Evolutionary conservation across 2,329 filamentous ascomycete species (phyloP), one percentile per base, ranked within the genome.

Genomic region (Alternaria angustiovoidea): DNA sequence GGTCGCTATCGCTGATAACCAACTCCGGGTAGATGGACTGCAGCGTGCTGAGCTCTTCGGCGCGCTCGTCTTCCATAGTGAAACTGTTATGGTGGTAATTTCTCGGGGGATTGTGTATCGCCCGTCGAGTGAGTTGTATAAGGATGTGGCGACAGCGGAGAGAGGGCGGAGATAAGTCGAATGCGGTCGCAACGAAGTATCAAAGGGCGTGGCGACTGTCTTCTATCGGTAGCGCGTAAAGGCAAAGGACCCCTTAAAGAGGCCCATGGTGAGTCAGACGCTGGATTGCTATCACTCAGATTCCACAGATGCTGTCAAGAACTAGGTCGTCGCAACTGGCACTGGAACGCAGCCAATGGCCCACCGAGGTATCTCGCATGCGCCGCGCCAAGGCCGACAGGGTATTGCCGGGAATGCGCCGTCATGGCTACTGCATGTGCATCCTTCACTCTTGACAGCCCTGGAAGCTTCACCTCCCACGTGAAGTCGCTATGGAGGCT

Each of bases 11-110:
- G 54, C 87, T 81, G 59, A 85, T 74, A 32, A 78, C 75, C 18
- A 89, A 82, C 75, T 90, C 87, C 1, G 87, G 87, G 61, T 82
- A 90, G 57, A 90, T 90, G 51, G 87, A 86, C 44, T 82, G 81
- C 58, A 90, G 82, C 24, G 87, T 83, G 9, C 81, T 82, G 47
- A 89, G 79, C 75, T 90, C 87, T 66, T 88, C 82, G 30, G 81
- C 80, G 62, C 87, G 83, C 66, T 89, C 87, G 70, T 89, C 87
- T 18, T 85, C 82, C 11, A 58, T 7, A n/a, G 63, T 54, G 7
- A 53, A 38, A 14, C 70, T 71, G 70, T 72, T 76, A 80, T 80
- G 20, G 44, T 44, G 26, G 28, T 16, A 24, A 28, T 14, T 9
- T 43, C 20, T 43, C 41, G 26, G 12, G 7, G 12, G 22, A n/a